Evolutionary conservation across 257 asterid species (phyloP).

Genomic region (Nicotiana otophora): DNA sequence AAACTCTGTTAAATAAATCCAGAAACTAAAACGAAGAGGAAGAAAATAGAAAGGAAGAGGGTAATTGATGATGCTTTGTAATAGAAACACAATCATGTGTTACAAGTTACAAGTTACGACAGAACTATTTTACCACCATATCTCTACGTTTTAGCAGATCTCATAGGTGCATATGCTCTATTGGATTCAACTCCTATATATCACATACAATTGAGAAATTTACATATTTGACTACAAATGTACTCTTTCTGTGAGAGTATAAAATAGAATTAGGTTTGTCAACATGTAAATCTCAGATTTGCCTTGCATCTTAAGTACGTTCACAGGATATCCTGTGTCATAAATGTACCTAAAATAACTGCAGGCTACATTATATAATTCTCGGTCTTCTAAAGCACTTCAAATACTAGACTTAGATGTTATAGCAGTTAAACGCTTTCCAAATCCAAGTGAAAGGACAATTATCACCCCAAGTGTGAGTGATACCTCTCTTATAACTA

Average conservation of each 20-base stretch:
- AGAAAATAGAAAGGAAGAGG: no score
- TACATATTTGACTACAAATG: not conserved
- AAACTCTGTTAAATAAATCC: no score
- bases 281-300: not conserved
- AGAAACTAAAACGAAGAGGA: no score
- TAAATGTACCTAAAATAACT: not conserved
- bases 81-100: no score
- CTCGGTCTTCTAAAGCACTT: not conserved
- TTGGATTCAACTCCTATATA: not conserved
- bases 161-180: not conserved
- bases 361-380: not conserved
- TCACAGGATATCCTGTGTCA: not conserved
- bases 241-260: not conserved
- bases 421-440: not conserved
- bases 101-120: no score
- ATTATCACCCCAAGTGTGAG: not conserved
- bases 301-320: not conserved
- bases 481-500: not conserved
- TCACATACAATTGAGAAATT: not conserved
- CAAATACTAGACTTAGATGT: not conserved
- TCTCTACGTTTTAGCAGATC: not conserved
- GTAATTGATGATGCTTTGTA: no score
- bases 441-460: not conserved
- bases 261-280: not conserved
- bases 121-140: not conserved